Evolutionary conservation across 805 yeast species (phyloP), one percentile per base, ranked within the genome.

Genomic region (Metschnikowia similis): DNA sequence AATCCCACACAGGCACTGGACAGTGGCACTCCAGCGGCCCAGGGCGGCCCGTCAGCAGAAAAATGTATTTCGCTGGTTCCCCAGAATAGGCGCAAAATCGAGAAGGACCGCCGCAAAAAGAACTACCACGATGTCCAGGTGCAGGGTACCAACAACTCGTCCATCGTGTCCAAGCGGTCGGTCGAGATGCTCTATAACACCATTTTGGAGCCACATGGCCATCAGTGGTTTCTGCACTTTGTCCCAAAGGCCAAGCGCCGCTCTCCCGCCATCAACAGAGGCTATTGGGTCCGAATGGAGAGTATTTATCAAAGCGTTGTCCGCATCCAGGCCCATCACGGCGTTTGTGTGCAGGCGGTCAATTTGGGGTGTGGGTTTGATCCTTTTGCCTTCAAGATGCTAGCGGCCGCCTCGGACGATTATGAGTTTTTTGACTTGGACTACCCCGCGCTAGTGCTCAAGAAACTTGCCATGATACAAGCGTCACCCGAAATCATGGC

Each of bases 121-220:
- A 69, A 71, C 26, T 80, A 75, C 57, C 80, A 80, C 34, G 90
- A 85, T 63, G 65, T 81, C 31, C 84, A 85, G 29, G 83, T 87
- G n/a, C 95, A 87, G 66, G 90, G 89, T 3, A 87, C 96, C 2
- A 87, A 88, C 61, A 86, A 84, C 57, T 86, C 89, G 7, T 87
- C 95, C 0, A 87, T 88, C 44, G 90, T 86, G 1, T 86, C 94
- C 2, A 87, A 87, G 58, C 67, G 94, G 54, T 86, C 94, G 0
- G 96, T 86, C 2, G 95, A 88, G 58, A 69, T 75, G 56, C 66
- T 86, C 9, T 87, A 84, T 55, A 60, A 69, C 11, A 49, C 63
- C 0, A 57, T 60, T 44, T 62, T 68, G 35, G 59, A 70, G 56
- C 63, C 75, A 26, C 60, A 75, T 9, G 30, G 61, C 17, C 63